phyloP scores from a whole-genome alignment of 805 yeast species.

The Ogataea methanolica region DNA sequence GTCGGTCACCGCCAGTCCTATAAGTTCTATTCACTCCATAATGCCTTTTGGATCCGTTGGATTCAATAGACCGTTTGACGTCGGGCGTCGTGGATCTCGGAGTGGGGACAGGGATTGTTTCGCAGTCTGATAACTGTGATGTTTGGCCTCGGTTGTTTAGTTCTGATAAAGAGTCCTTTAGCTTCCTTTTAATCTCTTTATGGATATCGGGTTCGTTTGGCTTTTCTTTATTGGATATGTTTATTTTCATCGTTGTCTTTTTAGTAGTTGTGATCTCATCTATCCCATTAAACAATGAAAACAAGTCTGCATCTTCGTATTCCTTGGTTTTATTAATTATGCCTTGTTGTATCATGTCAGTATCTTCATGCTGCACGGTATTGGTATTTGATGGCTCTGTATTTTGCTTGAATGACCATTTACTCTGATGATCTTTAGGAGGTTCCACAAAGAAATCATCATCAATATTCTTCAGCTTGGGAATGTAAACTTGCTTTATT shows the following conservation, averaged over 20 bases:
- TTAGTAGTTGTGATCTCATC: not conserved
- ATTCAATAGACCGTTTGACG: not conserved
- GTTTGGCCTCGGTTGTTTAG: not conserved
- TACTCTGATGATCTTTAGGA: slow-evolving; percentile 7
- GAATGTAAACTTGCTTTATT: slow-evolving; percentile 14
- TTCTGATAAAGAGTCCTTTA: not conserved
- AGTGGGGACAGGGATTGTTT: no score
- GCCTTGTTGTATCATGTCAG: not conserved
- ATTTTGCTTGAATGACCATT: slow-evolving; percentile 4
- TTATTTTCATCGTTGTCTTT: slow-evolving; percentile 2
- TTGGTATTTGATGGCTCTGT: slow-evolving; percentile 1
- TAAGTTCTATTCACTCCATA: slow-evolving; percentile 30
- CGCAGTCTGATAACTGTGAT: not conserved
- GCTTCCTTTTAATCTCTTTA: slow-evolving; percentile 4
- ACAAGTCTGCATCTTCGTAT: not conserved
- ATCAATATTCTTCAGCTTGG: slow-evolving; percentile 9
- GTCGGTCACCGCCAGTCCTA: slow-evolving; percentile 12
- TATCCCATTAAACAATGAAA: slow-evolving; percentile 5
- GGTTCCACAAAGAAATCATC: slow-evolving; percentile 17
- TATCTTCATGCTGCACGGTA: not conserved
- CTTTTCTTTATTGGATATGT: not conserved
- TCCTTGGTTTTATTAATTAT: not conserved
- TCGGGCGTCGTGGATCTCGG: not conserved
- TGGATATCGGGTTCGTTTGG: slow-evolving; percentile 14
- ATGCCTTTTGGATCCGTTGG: slow-evolving; percentile 5